A percentile compares a stretch with the other conserved stretches of the same genome.
phyloP scores from a whole-genome alignment of 2,329 filamentous ascomycete genomes.

The Dichotomopilus funicola region DNA sequence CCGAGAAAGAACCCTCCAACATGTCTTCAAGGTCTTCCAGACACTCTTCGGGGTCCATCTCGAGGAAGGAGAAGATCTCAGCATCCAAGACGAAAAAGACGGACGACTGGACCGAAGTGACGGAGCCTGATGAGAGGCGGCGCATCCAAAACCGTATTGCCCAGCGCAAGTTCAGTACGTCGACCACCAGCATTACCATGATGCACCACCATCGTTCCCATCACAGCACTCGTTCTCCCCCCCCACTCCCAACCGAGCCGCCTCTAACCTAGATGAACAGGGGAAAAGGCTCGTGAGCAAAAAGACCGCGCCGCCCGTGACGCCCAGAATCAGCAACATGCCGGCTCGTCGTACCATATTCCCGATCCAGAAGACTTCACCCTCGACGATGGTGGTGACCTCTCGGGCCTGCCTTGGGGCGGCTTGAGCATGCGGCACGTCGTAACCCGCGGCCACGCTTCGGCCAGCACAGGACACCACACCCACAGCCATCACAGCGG shows the following conservation, averaged over 20 bases:
- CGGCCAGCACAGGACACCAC: conserved; percentile 13
- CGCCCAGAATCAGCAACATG: conserved; percentile 55
- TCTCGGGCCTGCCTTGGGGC: conserved; percentile 67
- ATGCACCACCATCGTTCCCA: background rate
- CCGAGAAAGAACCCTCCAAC: conserved; percentile 22
- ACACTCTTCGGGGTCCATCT: conserved; percentile 16
- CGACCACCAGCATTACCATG: background rate
- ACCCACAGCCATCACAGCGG: conserved; percentile 15
- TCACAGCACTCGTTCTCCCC: background rate
- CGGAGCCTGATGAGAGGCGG: conserved; percentile 63
- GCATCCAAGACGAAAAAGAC: conserved; percentile 37
- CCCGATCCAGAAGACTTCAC: conserved; percentile 52
- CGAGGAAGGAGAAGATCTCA: conserved; percentile 28
- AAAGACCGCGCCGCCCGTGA: conserved; percentile 61
- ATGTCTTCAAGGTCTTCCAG: conserved; percentile 31
- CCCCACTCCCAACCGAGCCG: background rate
- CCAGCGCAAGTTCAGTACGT: conserved; percentile 68
- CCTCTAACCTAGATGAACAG: conserved; percentile 33
- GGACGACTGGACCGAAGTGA: conserved; percentile 64
- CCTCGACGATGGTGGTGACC: conserved; percentile 37
- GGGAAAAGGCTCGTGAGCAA: conserved; percentile 62
- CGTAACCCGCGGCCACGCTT: conserved; percentile 42
- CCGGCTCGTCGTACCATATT: conserved; percentile 57
- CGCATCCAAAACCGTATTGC: conserved; percentile 72
- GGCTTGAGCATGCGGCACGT: conserved; percentile 55